Percentiles rank a stretch among this genome's conserved stretches.
These are phyloP conservation scores for Podospora didyma DNA, from an alignment of 495 filamentous ascomycete species.

Conservation along the genomic window DNA sequence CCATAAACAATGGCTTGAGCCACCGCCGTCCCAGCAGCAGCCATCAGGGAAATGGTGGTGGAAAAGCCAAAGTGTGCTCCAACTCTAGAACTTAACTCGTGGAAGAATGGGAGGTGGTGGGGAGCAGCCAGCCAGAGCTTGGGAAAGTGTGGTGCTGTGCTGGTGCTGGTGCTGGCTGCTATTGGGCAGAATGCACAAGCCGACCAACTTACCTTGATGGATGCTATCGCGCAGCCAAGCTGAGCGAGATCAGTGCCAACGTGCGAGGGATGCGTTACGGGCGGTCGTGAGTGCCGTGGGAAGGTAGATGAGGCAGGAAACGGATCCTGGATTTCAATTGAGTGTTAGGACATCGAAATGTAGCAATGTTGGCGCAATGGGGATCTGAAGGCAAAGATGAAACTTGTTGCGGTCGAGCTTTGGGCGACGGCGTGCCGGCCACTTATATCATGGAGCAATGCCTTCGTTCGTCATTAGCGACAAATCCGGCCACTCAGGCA, in stretches of 20 bases:
- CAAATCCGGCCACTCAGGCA: constrained; percentile 7
- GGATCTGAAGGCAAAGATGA: constrained; percentile 19
- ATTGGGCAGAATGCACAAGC: no score
- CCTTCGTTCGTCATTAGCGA: constrained; percentile 15
- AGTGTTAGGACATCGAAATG: constrained; percentile 6
- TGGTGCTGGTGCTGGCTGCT: neutral
- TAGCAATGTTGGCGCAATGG: constrained; percentile 1
- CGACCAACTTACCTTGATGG: neutral
- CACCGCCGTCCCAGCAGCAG: neutral
- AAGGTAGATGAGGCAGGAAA: neutral
- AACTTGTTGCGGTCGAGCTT: constrained; percentile 18
- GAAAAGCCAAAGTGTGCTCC: neutral
- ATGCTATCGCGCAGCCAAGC: neutral
- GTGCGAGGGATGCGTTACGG: neutral
- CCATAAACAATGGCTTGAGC: neutral
- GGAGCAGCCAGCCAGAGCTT: neutral
- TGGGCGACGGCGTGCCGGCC: constrained; percentile 17
- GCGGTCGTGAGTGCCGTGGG: neutral
- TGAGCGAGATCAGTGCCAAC: neutral
- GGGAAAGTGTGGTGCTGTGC: no score
- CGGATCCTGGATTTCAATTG: constrained; percentile 10
- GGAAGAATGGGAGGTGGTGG: constrained; percentile 1
- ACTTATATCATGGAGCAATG: constrained; percentile 24
- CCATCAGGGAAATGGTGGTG: neutral
- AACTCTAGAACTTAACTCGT: neutral